Percentiles rank a stretch among this genome's conserved stretches.
These are phyloP conservation scores for Parafenestella ontariensis DNA, from an alignment of 2,329 filamentous ascomycete genomes.

Conservation along the genomic window DNA sequence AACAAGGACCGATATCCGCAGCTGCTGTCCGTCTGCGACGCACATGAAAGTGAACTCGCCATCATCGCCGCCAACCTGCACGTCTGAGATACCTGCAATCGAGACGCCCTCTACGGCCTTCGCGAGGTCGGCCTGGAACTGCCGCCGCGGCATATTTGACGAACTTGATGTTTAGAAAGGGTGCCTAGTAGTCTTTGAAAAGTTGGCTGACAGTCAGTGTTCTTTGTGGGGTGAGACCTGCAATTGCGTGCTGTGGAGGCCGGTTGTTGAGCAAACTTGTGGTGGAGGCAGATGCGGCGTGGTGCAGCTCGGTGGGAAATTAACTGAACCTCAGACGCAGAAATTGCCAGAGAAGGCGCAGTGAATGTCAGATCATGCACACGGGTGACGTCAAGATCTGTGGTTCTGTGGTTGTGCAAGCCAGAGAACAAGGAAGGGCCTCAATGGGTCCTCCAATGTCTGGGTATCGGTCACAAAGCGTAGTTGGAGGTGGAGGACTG, in stretches of 20 bases:
- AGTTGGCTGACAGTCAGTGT: neutral
- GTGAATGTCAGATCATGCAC: neutral
- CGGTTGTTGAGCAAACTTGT: slow-evolving; percentile 6
- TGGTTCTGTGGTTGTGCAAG: slow-evolving; percentile 6
- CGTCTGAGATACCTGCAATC: slow-evolving; percentile 59
- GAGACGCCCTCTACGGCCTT: slow-evolving; percentile 47
- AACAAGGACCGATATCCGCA: slow-evolving; percentile 50
- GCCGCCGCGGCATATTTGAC: slow-evolving; percentile 67
- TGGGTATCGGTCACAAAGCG: neutral
- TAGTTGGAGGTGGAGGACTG: neutral
- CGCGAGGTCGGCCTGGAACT: slow-evolving; percentile 67
- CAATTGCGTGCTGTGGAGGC: neutral
- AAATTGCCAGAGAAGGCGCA: neutral
- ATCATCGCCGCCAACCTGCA: slow-evolving; percentile 72
- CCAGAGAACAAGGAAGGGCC: neutral
- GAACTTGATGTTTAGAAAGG: slow-evolving; percentile 1
- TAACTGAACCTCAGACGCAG: neutral
- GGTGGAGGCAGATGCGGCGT: slow-evolving; percentile 3
- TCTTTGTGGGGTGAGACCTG: neutral
- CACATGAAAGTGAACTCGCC: slow-evolving; percentile 71
- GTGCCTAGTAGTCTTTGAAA: neutral
- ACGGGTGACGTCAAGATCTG: slow-evolving; percentile 9
- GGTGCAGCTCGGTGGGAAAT: slow-evolving; percentile 1
- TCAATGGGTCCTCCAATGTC: neutral
- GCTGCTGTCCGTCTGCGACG: slow-evolving; percentile 33